These are phyloP conservation scores for Dactylonectria estremocensis DNA, from an alignment of 2,329 filamentous ascomycete genomes.

Conservation along the genomic window DNA sequence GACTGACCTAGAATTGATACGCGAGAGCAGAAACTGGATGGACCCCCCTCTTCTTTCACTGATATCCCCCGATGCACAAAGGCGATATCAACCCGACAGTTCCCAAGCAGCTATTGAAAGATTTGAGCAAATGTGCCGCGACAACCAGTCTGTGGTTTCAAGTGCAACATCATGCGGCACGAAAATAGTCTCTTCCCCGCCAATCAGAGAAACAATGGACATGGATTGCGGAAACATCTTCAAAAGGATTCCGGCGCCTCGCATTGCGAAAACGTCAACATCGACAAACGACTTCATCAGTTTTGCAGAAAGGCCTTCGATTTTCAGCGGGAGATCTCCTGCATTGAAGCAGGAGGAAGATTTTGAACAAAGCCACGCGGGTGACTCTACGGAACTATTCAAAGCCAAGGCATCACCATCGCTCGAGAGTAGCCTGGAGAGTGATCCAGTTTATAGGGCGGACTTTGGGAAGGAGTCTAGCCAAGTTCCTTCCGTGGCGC, in stretches of 20 bases:
- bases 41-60: background rate
- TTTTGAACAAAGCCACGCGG: no score
- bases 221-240: background rate
- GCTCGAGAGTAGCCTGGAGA: no score
- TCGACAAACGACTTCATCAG: background rate
- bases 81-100: background rate
- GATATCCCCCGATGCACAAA: background rate
- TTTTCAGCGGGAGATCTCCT: background rate
- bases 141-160: slow-evolving; percentile 71
- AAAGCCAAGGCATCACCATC: no score
- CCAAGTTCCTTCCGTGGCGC: no score
- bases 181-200: background rate
- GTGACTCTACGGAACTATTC: no score
- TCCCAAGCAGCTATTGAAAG: slow-evolving; percentile 55
- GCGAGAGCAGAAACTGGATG: background rate
- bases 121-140: slow-evolving; percentile 64
- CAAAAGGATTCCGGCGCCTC: background rate
- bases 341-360: no score
- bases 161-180: slow-evolving; percentile 79
- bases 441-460: no score
- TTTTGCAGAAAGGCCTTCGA: background rate
- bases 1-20: background rate
- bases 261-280: background rate
- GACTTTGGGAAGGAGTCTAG: no score
- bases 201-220: background rate